Conservation (phyloP, 805 yeast species). For the Clavispora fructus region DNA sequence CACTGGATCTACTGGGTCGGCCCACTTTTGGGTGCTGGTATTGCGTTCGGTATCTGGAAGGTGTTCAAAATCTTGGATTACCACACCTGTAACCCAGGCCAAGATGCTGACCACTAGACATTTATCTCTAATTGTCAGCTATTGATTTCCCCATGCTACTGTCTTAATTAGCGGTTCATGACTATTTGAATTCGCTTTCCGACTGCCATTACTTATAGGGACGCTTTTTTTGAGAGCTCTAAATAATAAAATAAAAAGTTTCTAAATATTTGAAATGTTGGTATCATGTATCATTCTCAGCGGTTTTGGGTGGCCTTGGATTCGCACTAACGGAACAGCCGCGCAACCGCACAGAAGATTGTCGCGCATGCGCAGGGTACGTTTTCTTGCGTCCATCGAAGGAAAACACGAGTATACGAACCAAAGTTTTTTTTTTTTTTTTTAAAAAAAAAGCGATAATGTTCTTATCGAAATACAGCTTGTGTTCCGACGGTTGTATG, state of each 20-base stretch:
- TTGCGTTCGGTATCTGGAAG: slow-evolving; percentile 54
- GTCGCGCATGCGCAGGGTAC: not conserved
- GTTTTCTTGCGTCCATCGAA: too few relatives aligned
- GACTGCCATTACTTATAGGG: not conserved
- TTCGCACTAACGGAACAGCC: not conserved
- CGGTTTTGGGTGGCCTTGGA: too few relatives aligned
- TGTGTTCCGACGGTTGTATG: too few relatives aligned
- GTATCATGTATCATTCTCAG: too few relatives aligned
- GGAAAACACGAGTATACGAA: not conserved
- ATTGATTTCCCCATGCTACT: not conserved
- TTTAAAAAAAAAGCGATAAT: too few relatives aligned
- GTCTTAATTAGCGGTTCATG: not conserved
- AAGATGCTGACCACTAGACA: slow-evolving; percentile 47
- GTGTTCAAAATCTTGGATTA: slow-evolving; percentile 60
- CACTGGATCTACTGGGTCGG: slow-evolving; percentile 95
- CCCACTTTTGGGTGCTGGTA: slow-evolving; percentile 57
- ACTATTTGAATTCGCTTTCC: not conserved
- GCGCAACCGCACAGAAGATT: not conserved
- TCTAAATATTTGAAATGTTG: too few relatives aligned
- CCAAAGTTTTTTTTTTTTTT: too few relatives aligned
- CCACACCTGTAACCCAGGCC: slow-evolving; percentile 66
- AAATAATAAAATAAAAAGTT: too few relatives aligned
- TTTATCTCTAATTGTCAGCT: not conserved
- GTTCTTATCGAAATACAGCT: too few relatives aligned
- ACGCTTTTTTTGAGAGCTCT: too few relatives aligned